Conservation (phyloP, 306 rosid genomes). For the Cucurbita argyrosperma region DNA sequence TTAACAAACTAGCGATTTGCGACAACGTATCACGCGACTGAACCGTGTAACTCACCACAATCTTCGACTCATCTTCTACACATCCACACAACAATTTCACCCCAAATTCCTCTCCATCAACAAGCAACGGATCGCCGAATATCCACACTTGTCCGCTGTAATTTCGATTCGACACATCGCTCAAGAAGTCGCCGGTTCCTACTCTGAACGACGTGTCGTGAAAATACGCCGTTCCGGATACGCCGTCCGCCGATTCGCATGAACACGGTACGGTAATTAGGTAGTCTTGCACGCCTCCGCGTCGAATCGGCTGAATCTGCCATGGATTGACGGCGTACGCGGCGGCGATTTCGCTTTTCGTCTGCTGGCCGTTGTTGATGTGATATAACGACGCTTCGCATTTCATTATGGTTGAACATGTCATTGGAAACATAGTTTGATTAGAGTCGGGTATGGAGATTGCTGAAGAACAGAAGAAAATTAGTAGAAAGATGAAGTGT, state of each 20-base stretch:
- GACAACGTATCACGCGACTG: conserved; percentile 32
- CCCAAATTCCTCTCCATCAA: neutral
- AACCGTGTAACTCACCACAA: conserved; percentile 64
- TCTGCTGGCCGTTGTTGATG: conserved; percentile 1
- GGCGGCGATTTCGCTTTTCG: conserved; percentile 20
- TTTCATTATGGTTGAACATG: conserved; percentile 22
- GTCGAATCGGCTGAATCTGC: conserved; percentile 21
- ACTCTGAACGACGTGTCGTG: conserved; percentile 35
- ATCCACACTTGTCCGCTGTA: conserved; percentile 55
- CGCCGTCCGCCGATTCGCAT: conserved; percentile 22
- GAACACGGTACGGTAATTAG: conserved; percentile 55
- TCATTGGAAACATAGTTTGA: conserved; percentile 24
- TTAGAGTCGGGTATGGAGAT: neutral
- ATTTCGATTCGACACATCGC: conserved; percentile 6
- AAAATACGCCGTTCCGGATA: conserved; percentile 30
- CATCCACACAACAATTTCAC: conserved; percentile 69
- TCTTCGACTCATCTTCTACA: conserved; percentile 28
- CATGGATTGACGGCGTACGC: conserved; percentile 30
- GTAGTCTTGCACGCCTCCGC: conserved; percentile 22
- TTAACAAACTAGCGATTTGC: conserved; percentile 24
- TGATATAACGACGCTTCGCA: conserved; percentile 59
- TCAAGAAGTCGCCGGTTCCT: conserved; percentile 15
- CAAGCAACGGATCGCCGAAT: neutral
- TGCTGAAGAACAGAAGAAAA: neutral
- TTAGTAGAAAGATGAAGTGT: conserved; percentile 17